Conservation (phyloP, 176 grass and related monocot species). For the Oryza meridionalis region DNA sequence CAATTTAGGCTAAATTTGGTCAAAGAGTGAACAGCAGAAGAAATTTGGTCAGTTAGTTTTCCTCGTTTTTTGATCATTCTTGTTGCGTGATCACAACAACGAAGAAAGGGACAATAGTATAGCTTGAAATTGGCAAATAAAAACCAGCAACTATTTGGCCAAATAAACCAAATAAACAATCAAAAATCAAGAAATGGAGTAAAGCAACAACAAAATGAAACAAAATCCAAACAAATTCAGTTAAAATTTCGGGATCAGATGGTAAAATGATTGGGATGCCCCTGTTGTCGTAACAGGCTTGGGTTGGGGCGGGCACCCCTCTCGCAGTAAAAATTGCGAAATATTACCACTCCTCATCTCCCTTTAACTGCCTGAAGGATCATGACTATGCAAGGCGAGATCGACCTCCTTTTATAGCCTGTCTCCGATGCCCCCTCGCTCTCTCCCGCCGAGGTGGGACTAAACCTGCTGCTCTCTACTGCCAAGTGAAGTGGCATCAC, state of each 20-base stretch:
- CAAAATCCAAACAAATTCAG: too few relatives aligned
- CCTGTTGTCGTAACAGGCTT: slow-evolving; percentile 55
- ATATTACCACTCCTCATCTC: slow-evolving; percentile 48
- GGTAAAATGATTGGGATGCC: background rate
- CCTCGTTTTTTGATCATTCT: too few relatives aligned
- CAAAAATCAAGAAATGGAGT: background rate
- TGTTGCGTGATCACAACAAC: too few relatives aligned
- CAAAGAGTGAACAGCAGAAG: too few relatives aligned
- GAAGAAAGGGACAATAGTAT: too few relatives aligned
- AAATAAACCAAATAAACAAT: background rate
- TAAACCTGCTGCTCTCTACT: background rate
- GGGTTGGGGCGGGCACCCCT: slow-evolving; percentile 44
- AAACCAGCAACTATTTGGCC: too few relatives aligned
- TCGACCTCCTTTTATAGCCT: background rate
- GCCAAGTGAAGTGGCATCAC: too few relatives aligned
- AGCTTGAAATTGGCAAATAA: too few relatives aligned
- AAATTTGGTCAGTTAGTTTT: too few relatives aligned
- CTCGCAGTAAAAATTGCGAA: slow-evolving; percentile 26
- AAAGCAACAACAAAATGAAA: too few relatives aligned
- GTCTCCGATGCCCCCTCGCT: background rate
- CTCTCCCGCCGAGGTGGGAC: background rate
- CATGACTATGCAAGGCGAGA: fast-evolving
- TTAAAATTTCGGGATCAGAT: background rate
- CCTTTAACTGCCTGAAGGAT: slow-evolving; percentile 57
- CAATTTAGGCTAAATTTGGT: too few relatives aligned